These are phyloP conservation scores for Exutisphaerella laricina DNA, from an alignment of 2,329 filamentous ascomycete species.

Conservation along the genomic window DNA sequence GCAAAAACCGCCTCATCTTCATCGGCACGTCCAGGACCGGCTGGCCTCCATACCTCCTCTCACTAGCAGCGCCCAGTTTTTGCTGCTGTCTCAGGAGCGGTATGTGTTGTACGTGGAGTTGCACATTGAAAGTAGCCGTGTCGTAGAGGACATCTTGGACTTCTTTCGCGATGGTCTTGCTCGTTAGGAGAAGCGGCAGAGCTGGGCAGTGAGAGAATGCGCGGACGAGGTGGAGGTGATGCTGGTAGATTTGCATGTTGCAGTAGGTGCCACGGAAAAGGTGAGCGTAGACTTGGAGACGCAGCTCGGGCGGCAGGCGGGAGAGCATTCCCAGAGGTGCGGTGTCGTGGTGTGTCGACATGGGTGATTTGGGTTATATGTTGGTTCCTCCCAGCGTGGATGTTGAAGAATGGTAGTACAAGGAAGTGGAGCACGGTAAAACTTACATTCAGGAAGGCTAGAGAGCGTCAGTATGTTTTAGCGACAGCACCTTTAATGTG, in stretches of 20 bases:
- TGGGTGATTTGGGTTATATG: no score
- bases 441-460: neutral
- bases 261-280: neutral
- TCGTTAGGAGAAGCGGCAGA: neutral
- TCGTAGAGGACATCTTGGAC: constrained; percentile 3
- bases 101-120: constrained; percentile 3
- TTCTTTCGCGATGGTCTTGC: neutral
- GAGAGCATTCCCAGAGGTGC: neutral
- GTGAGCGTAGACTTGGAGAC: neutral
- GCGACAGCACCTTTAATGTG: neutral
- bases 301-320: neutral
- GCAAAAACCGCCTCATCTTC: neutral
- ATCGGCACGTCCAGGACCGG: neutral
- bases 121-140: neutral
- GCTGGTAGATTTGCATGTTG: neutral
- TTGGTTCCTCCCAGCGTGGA: no score
- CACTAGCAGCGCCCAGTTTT: neutral
- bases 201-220: neutral
- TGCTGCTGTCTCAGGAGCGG: neutral
- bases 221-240: neutral
- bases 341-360: neutral
- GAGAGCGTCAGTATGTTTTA: neutral
- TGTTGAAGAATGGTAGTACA: no score
- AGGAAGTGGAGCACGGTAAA: neutral
- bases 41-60: neutral